phyloP scores from a whole-genome alignment of 2,329 filamentous ascomycete genomes.

The Pezicula rhizophila region DNA sequence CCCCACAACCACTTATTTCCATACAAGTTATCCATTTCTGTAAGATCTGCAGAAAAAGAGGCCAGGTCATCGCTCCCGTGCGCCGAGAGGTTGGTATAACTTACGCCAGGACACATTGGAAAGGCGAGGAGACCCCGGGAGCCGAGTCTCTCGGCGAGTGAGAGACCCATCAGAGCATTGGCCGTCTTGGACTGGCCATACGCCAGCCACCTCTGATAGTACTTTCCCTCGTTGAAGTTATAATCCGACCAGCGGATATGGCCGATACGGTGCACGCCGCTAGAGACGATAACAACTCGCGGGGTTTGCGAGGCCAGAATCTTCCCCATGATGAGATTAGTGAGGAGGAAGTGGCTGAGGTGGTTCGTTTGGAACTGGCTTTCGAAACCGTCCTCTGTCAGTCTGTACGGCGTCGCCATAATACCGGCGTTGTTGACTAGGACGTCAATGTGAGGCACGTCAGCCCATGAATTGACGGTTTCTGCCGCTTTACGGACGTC shows the following conservation, averaged over 20 bases:
- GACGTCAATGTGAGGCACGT: slow-evolving; percentile 2
- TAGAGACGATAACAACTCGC: slow-evolving; percentile 5
- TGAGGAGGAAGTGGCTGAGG: slow-evolving; percentile 7
- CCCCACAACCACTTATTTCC: slow-evolving; percentile 3
- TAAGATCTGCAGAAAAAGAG: slow-evolving; percentile 1
- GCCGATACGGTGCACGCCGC: neutral
- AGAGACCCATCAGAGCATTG: slow-evolving; percentile 39
- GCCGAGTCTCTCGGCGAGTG: neutral
- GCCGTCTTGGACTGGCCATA: slow-evolving; percentile 41
- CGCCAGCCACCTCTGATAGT: slow-evolving; percentile 10
- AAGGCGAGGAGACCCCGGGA: neutral
- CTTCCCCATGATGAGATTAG: slow-evolving; percentile 5
- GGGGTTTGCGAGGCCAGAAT: neutral
- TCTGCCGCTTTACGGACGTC: slow-evolving; percentile 23
- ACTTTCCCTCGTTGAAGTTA: slow-evolving; percentile 3
- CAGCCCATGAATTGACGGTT: neutral
- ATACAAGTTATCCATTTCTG: slow-evolving; percentile 1
- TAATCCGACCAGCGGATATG: slow-evolving; percentile 20
- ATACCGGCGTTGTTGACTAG: slow-evolving; percentile 9
- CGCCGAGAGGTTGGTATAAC: neutral
- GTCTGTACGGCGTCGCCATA: slow-evolving; percentile 3
- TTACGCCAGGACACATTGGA: slow-evolving; percentile 3
- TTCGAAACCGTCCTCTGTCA: slow-evolving; percentile 7
- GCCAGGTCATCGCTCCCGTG: neutral
- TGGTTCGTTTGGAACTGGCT: slow-evolving; percentile 8